These are phyloP conservation scores for Pinus tabuliformis DNA, from an alignment of 75 land plant species.

Conservation along the genomic window DNA sequence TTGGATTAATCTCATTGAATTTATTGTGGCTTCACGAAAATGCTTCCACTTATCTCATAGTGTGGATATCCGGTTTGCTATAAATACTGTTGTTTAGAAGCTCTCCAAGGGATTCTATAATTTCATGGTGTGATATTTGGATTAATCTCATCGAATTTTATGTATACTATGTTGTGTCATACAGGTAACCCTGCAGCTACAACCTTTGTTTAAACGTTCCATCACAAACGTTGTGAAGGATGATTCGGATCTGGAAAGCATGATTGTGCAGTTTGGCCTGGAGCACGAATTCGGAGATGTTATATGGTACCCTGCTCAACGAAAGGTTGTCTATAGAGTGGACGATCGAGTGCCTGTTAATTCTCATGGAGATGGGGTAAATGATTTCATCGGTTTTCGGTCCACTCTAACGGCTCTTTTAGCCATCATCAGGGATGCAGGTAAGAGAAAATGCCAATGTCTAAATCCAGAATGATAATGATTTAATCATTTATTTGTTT, in stretches of 20 bases:
- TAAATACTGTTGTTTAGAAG: no score
- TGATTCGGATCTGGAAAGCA: constrained; percentile 21
- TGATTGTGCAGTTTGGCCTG: constrained; percentile 11
- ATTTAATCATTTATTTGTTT: no score
- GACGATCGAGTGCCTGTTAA: constrained; percentile 23
- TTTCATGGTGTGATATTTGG: no score
- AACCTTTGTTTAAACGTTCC: constrained; percentile 49
- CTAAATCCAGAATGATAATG: no score
- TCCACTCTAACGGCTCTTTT: constrained; percentile 7
- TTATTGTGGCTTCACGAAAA: no score
- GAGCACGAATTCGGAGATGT: constrained; percentile 29
- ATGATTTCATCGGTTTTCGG: constrained; percentile 20
- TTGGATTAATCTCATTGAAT: no score
- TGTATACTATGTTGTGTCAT: no score
- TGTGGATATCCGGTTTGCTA: no score
- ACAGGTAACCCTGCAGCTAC: constrained; percentile 26
- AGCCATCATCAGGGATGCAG: constrained; percentile 20
- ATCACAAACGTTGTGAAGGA: constrained; percentile 9
- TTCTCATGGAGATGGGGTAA: constrained; percentile 22
- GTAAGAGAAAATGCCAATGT: constrained; percentile 10
- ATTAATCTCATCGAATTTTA: no score
- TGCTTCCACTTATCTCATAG: no score
- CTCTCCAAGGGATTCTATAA: no score
- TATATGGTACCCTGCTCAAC: constrained; percentile 34
- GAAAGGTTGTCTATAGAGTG: constrained; percentile 16